These are phyloP conservation scores for Macrocybe gigantea DNA, from an alignment of 768 basidiomycete species.

Conservation along the genomic window DNA sequence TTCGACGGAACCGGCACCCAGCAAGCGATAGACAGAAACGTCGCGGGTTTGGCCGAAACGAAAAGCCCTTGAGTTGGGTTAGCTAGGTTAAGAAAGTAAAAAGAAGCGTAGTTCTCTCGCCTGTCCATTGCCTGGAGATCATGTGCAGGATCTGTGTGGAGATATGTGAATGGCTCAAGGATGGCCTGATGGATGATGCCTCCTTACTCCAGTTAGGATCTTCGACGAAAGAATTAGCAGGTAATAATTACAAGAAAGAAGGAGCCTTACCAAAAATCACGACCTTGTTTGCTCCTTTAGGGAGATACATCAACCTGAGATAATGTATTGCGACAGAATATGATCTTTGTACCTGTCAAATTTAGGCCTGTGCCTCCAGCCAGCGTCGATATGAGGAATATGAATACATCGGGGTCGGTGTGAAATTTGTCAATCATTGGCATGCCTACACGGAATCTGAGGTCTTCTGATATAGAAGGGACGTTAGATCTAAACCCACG, in stretches of 20 bases:
- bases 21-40: conserved; percentile 75
- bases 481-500: conserved; percentile 38
- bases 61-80: conserved; percentile 46
- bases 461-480: too few relatives aligned
- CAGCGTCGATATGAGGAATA: conserved; percentile 87
- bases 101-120: conserved; percentile 12
- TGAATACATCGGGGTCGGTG: conserved; percentile 59
- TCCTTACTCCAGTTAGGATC: conserved; percentile 94
- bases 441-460: conserved; percentile 53
- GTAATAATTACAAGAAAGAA: conserved; percentile 4
- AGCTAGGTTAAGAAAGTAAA: not conserved
- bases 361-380: conserved; percentile 92
- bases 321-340: not conserved
- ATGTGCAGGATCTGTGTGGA: conserved; percentile 76
- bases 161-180: conserved; percentile 1
- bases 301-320: not conserved
- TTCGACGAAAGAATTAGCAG: conserved; percentile 16
- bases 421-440: conserved; percentile 82
- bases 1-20: conserved; percentile 84
- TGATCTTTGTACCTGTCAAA: conserved; percentile 43
- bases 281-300: conserved; percentile 81
- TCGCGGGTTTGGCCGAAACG: conserved; percentile 85
- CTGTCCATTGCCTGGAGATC: conserved; percentile 91
- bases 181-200: not conserved
- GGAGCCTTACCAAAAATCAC: conserved; percentile 70